phyloP scores from a whole-genome alignment of 768 basidiomycete species.

The Infundibulicybe gibba region DNA sequence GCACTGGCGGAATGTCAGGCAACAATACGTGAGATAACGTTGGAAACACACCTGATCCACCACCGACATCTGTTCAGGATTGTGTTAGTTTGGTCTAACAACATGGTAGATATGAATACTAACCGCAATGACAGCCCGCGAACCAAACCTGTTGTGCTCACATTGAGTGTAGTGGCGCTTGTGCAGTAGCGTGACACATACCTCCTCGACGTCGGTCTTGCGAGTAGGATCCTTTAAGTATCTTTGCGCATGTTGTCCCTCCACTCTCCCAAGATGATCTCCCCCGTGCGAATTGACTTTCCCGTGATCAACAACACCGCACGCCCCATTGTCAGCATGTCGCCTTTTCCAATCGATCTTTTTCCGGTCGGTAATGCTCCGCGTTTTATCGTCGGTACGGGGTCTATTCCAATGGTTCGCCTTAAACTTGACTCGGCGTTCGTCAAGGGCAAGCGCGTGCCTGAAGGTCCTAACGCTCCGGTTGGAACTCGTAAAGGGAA shows the following conservation, averaged over 20 bases:
- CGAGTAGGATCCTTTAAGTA: constrained; percentile 3
- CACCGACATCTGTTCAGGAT: constrained; percentile 21
- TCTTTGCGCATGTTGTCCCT: constrained; percentile 23
- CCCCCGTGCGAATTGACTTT: constrained; percentile 3
- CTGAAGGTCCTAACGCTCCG: constrained; percentile 25
- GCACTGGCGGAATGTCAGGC: constrained; percentile 4
- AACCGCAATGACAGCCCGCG: constrained; percentile 37
- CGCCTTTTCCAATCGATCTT: no score
- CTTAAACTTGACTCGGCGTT: constrained; percentile 15
- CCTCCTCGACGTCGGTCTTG: constrained; percentile 41
- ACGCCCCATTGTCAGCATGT: no score
- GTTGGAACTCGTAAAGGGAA: constrained; percentile 46
- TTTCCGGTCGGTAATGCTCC: constrained; percentile 14
- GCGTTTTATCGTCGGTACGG: constrained; percentile 21
- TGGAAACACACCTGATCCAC: constrained; percentile 19
- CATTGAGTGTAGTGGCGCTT: background rate
- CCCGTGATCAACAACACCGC: no score
- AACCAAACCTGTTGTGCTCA: constrained; percentile 43
- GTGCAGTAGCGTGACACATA: background rate
- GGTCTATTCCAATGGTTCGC: constrained; percentile 14
- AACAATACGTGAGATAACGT: background rate
- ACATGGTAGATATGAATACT: background rate
- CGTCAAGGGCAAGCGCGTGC: constrained; percentile 14
- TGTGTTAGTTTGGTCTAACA: background rate
- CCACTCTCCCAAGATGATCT: constrained; percentile 10